Evolutionary conservation across 805 yeast genomes (phyloP).

Genomic region (Metschnikowia sp.): DNA sequence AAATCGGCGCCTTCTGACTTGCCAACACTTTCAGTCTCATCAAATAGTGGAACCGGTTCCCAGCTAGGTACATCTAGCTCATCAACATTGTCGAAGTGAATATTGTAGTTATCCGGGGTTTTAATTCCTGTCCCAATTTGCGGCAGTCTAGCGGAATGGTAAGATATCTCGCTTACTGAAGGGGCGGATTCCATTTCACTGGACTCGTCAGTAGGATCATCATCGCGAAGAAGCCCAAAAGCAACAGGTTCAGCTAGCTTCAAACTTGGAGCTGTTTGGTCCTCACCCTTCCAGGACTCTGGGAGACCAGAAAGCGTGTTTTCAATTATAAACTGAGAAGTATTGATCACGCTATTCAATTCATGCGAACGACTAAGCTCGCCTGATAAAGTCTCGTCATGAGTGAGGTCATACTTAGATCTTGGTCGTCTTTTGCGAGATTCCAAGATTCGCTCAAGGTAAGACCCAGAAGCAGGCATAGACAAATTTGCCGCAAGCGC

Average conservation of each 20-base stretch:
- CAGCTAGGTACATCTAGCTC: conserved; percentile 15
- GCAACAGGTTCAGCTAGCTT: conserved; percentile 18
- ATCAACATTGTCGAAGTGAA: conserved; percentile 12
- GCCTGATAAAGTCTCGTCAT: conserved; percentile 9
- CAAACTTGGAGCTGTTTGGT: background rate
- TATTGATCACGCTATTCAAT: conserved; percentile 7
- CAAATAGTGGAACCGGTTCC: conserved; percentile 11
- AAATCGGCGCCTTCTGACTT: background rate
- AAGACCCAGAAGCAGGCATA: conserved; percentile 22
- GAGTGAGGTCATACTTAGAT: conserved; percentile 2
- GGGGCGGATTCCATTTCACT: conserved; percentile 11
- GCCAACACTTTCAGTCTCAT: background rate
- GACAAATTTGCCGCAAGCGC: background rate
- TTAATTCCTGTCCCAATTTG: conserved; percentile 5
- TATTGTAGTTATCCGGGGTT: conserved; percentile 7
- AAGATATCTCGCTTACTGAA: background rate
- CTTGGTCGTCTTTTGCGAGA: conserved; percentile 8
- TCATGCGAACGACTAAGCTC: background rate
- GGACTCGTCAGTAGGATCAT: conserved; percentile 11
- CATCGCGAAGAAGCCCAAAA: conserved; percentile 11
- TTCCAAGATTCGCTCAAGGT: conserved; percentile 31
- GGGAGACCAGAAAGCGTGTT: conserved; percentile 18
- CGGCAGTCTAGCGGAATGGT: conserved; percentile 6
- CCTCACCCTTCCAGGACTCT: conserved; percentile 3
- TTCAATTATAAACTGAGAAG: conserved; percentile 16